phyloP scores from a whole-genome alignment of 2,329 filamentous ascomycete species.

The Nectriaceae sp. region DNA sequence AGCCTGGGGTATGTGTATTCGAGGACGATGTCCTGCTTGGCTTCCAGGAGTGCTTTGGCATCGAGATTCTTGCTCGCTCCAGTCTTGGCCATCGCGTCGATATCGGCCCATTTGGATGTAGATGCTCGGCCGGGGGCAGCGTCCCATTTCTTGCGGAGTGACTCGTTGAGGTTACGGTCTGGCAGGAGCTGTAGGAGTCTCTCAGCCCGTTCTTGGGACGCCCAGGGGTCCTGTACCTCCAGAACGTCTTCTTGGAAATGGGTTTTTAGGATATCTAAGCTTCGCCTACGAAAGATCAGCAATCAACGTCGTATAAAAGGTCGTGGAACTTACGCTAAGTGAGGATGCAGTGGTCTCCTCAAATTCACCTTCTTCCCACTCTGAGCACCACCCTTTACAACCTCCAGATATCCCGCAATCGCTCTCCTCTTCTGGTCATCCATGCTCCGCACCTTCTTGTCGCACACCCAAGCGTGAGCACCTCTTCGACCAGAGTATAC shows the following conservation, averaged over 20 bases:
- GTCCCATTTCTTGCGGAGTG: constrained; percentile 88
- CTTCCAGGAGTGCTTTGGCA: constrained; percentile 72
- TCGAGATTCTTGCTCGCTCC: constrained; percentile 75
- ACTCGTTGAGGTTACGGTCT: constrained; percentile 74
- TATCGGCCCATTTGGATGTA: constrained; percentile 88
- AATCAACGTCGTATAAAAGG: background rate
- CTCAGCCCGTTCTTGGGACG: constrained; percentile 67
- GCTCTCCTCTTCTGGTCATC: constrained; percentile 84
- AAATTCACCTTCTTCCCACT: constrained; percentile 86
- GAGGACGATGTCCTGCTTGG: constrained; percentile 93
- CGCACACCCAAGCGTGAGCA: constrained; percentile 97
- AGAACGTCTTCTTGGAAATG: constrained; percentile 87
- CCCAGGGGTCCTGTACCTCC: constrained; percentile 83
- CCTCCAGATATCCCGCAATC: constrained; percentile 85
- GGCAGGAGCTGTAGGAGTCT: constrained; percentile 84
- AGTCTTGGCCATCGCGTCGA: constrained; percentile 80
- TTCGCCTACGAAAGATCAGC: constrained; percentile 58
- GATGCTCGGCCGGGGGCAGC: constrained; percentile 77
- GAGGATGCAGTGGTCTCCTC: constrained; percentile 84
- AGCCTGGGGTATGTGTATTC: constrained; percentile 98
- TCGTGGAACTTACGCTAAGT: constrained; percentile 63
- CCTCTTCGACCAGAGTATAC: constrained; percentile 97
- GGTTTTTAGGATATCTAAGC: constrained; percentile 78
- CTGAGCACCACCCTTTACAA: constrained; percentile 84
- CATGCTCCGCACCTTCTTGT: constrained; percentile 80